Percentiles rank a stretch among this genome's conserved stretches.
phyloP scores from a whole-genome alignment of 1,284 basidiomycete genomes.

The Trametes hirsuta region DNA sequence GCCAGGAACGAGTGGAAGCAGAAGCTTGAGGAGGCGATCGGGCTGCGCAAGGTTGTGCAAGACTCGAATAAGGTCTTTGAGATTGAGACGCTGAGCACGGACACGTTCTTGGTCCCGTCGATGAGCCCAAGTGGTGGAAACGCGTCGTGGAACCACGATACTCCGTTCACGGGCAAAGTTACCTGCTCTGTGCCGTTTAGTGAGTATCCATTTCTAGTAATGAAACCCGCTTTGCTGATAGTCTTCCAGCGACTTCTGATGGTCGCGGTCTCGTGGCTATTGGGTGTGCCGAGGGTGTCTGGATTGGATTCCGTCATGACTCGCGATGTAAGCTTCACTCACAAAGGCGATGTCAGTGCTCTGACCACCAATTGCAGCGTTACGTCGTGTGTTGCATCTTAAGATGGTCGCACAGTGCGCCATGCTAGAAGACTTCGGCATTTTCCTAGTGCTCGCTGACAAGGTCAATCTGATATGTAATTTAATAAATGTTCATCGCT shows the following conservation, averaged over 20 bases:
- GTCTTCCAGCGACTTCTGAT: conserved; percentile 72
- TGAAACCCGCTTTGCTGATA: neutral
- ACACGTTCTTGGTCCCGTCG: conserved; percentile 81
- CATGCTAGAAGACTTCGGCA: conserved; percentile 93
- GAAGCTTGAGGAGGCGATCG: conserved; percentile 88
- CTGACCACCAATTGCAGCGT: conserved; percentile 48
- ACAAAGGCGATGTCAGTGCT: neutral
- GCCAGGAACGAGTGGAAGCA: conserved; percentile 85
- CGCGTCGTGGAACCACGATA: conserved; percentile 70
- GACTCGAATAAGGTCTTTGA: conserved; percentile 94
- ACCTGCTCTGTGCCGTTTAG: conserved; percentile 94
- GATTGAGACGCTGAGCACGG: conserved; percentile 81
- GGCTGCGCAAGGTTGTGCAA: conserved; percentile 83
- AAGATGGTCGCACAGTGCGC: conserved; percentile 93
- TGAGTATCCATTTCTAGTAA: conserved; percentile 43
- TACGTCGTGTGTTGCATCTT: conserved; percentile 88
- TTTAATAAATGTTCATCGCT: neutral
- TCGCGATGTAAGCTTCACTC: conserved; percentile 64
- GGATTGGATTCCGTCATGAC: conserved; percentile 93
- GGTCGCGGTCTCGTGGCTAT: conserved; percentile 87
- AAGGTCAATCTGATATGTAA: conserved; percentile 55
- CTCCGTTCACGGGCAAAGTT: conserved; percentile 83
- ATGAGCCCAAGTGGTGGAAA: conserved; percentile 44
- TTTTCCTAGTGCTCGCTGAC: conserved; percentile 94
- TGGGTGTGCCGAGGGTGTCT: conserved; percentile 94